Conservation (phyloP, 768 basidiomycete species). For the Mycena pura region DNA sequence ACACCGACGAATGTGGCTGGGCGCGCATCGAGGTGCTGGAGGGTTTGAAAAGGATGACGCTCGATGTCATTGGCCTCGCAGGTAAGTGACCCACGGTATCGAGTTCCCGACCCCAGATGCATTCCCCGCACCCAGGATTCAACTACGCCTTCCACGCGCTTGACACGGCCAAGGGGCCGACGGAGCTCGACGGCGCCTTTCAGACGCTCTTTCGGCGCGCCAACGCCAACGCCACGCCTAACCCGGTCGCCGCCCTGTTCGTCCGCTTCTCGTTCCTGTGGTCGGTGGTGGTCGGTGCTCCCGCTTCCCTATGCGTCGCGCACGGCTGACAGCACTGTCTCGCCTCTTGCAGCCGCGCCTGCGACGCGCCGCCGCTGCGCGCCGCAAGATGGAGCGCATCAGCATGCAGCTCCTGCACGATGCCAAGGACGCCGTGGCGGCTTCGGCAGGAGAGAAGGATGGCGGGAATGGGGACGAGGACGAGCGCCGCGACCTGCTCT, state of each 20-base stretch:
- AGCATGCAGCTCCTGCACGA: slow-evolving; percentile 44
- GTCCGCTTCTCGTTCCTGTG: slow-evolving; percentile 1
- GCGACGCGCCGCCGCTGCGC: slow-evolving; percentile 17
- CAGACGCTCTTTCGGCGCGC: background rate
- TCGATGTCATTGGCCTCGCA: slow-evolving; percentile 35
- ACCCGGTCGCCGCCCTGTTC: background rate
- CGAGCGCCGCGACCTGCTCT: slow-evolving; percentile 53
- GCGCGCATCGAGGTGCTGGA: slow-evolving; percentile 39
- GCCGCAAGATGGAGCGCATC: slow-evolving; percentile 40
- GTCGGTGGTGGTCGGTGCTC: background rate
- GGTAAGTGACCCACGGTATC: slow-evolving; percentile 49
- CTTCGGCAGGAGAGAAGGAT: slow-evolving; percentile 10
- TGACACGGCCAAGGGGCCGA: background rate
- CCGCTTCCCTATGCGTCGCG: background rate
- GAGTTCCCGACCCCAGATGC: too few species aligned
- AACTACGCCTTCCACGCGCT: slow-evolving; percentile 18
- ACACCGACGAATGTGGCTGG: slow-evolving; percentile 39
- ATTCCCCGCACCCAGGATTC: slow-evolving; percentile 1
- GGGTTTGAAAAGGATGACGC: slow-evolving; percentile 47
- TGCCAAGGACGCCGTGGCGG: slow-evolving; percentile 43
- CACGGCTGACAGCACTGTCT: background rate
- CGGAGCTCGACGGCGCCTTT: slow-evolving; percentile 2
- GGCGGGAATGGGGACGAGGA: too few species aligned
- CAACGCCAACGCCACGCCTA: background rate
- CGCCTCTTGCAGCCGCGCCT: background rate